phyloP scores from a whole-genome alignment of 2,329 filamentous ascomycete species.

The Venturiaceae sp. region DNA sequence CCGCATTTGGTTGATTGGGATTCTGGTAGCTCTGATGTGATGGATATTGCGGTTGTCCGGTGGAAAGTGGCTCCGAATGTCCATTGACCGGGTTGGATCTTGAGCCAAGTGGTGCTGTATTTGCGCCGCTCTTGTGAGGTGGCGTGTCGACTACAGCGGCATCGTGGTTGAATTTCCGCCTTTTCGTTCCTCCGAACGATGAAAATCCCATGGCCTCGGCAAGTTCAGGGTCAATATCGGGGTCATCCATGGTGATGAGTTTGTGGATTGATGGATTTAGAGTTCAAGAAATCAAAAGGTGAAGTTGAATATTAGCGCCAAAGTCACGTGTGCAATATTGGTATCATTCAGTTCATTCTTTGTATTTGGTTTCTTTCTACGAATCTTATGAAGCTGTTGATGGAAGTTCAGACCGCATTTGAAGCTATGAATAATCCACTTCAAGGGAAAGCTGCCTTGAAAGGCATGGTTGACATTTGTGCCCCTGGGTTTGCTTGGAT shows the following conservation, averaged over 20 bases:
- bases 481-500: constrained; percentile 30
- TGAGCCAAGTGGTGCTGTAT: neutral
- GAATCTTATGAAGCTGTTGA: no score
- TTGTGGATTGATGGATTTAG: neutral
- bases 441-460: constrained; percentile 31
- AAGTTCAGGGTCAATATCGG: constrained; percentile 45
- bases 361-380: no score
- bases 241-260: constrained; percentile 13
- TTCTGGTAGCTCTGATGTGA: neutral
- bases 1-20: neutral
- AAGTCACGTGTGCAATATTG: neutral
- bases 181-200: constrained; percentile 46
- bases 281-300: neutral
- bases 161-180: constrained; percentile 6
- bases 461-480: constrained; percentile 38
- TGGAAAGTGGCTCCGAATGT: no score
- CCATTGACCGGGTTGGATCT: neutral
- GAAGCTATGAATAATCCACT: neutral
- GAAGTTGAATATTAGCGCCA: neutral
- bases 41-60: neutral
- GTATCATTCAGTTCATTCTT: neutral
- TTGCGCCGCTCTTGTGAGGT: neutral
- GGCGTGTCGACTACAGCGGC: neutral
- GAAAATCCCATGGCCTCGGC: constrained; percentile 65
- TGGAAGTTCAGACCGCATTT: neutral